Evolutionary conservation across 352 stramenopile species (phyloP), one percentile per base, ranked within the genome.

Genomic region (Phytopythium vexans): DNA sequence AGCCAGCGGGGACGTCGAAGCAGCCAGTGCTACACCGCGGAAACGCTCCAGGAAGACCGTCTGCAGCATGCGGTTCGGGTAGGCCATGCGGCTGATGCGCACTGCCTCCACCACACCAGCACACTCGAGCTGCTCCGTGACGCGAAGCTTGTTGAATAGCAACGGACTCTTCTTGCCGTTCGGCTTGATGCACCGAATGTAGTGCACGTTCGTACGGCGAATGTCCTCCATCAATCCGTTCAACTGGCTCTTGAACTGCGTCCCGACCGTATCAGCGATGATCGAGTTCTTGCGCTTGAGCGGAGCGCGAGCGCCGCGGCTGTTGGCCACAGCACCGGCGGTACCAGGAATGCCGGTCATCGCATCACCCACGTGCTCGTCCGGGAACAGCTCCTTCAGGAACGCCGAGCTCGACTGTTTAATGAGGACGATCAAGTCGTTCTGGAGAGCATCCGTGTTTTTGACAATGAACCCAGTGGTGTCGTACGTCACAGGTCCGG

Each of bases 111-210:
- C 91, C 8, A 99, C 96, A 74, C 97, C 97, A 52, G 95, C 95
- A 58, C 98, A 99, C 57, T 89, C 82, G 9, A 99, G 66, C 82
- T 99, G 97, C 68, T 99, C 92, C 6, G 96, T 97, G 8, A 98
- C 84, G 49, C 94, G 77, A 41, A 90, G 70, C 55, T 97, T 85
- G 61, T 93, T 94, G 62, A 99, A 94, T 11, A 87, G 50, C 11
- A 66, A 33, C 41, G 83, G 52, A 52, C 97, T 97, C 66, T 99
- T 97, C 40, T 96, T 84, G 63, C 97, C 88, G 68, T 99, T 99
- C 0, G 97, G 96, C 74, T 99, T 99, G 60, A 99, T 96, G 71
- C 97, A 99, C 35, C 97, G 86, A 60, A 99, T 97, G 75, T 99
- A 99, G 66, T 99, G 97, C 27, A 98, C 94, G 54, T 98, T 89